Evolutionary conservation across 2,329 filamentous ascomycete species (phyloP), one percentile per base, ranked within the genome.

Genomic region (Xylaria sp.): DNA sequence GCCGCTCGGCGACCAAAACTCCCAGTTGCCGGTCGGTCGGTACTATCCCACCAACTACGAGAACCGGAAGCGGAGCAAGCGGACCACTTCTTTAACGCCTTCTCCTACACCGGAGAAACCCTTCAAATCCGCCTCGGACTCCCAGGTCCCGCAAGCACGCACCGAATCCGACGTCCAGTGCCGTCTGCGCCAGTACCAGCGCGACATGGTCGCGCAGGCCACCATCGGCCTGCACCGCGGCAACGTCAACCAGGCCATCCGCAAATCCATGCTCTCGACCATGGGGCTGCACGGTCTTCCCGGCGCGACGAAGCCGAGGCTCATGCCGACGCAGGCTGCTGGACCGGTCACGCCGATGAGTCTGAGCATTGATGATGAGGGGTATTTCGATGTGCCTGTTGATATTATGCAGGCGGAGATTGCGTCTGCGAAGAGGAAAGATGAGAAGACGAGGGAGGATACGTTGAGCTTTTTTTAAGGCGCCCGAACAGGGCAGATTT

Each of bases 21-120:
- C 71, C 42, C 71, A 76, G 3, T 71, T 84, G 37, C 81, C 83
- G 0, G 75, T 84, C 72, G 84, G 84, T 23, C 86, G 86, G 71
- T 87, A 86, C 66, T 85, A 86, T 60, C 84, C 84, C 0, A 80
- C 82, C 30, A 86, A 86, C 71, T 86, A 84, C 66, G 81, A 84
- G 64, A 75, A 73, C 34, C 37, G 37, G 11, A 42, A 42, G 23
- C 23, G 23, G 11, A 42, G 37, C 37, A 42, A 42, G 37, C 4
- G 23, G 3, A 30, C 23, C 23, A 4, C 23, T 30, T 30, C 23
- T 30, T 30, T 5, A 30, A 30, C 23, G 5, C 23, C 4, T 30
- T 5, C 23, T 30, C 23, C 23, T 16, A 16, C 16, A 16, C 16
- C 16, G 16, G 16, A 16, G 16, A 16, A 16, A 16, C 16, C 23